Conservation (phyloP, 2,329 filamentous ascomycete species). For the Fusarium sp. region DNA sequence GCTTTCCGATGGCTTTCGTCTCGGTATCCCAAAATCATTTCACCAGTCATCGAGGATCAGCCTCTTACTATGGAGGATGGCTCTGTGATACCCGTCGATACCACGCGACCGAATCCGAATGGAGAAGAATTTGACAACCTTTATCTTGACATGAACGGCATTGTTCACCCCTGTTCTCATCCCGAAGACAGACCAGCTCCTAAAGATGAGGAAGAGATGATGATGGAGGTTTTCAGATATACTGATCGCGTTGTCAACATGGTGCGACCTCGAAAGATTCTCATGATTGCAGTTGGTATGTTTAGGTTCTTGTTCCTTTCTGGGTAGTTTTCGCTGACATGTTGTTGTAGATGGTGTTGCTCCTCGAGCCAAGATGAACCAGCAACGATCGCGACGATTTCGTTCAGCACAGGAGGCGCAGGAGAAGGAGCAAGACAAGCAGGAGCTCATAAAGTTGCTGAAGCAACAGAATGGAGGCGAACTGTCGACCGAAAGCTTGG, state of each 20-base stretch:
- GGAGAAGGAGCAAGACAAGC: conserved; percentile 92
- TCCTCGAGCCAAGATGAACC: conserved; percentile 99
- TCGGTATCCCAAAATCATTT: conserved; percentile 98
- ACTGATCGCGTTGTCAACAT: conserved; percentile 99
- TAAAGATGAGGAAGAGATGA: conserved; percentile 98
- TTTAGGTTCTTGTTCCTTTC: conserved; percentile 19
- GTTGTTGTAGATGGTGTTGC: conserved; percentile 81
- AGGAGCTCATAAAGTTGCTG: conserved; percentile 85
- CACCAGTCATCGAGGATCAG: conserved; percentile 85
- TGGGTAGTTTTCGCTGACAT: conserved; percentile 40
- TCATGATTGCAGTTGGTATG: conserved; percentile 96
- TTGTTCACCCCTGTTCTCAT: conserved; percentile 98
- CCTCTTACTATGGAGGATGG: conserved; percentile 84
- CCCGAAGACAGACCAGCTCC: conserved; percentile 92
- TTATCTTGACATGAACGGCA: conserved; percentile 99
- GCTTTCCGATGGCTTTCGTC: conserved; percentile 96
- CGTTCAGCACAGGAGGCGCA: conserved; percentile 92
- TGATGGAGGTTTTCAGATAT: conserved; percentile 97
- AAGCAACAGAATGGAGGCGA: conserved; percentile 77
- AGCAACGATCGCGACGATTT: conserved; percentile 95
- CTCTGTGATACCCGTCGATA: conserved; percentile 83
- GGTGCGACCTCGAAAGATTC: conserved; percentile 92
- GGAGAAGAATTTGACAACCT: conserved; percentile 98
- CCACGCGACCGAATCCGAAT: conserved; percentile 88
- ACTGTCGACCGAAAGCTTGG: conserved; percentile 67